Evolutionary conservation across 306 rosid species (phyloP), one percentile per base, ranked within the genome.

Genomic region (Trifolium repens): DNA sequence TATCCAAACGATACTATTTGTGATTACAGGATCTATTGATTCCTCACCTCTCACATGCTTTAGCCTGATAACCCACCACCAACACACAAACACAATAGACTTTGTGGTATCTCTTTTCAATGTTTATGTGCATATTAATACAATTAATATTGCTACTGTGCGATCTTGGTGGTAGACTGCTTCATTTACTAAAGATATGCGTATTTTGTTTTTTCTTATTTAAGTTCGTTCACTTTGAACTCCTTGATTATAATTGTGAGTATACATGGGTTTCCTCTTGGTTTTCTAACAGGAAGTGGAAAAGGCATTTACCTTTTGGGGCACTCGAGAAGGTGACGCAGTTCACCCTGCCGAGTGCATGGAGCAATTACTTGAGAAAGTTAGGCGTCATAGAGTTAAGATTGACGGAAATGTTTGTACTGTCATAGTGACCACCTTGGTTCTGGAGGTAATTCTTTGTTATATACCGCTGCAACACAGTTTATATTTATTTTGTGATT

Each of bases 301-400:
- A 17, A 80, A 78, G 54, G 66, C 96, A 7, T 94, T 94, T 47
- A 49, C 85, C 30, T 94, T 94, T 82, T 94, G 99, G 99, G 97
- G 96, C 54, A 94, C 99, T 61, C 84, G 96, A 15, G 99, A 92
- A 81, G 99, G 96, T 79, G 99, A 94, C 47, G 50, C 89, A 52
- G 91, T 94, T 66, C 97, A 94, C 84, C 99, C 99, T 34, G 97
- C 97, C 3, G 97, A 94, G 75, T 93, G 97, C 80, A 92, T 94
- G 93, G 92, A 94, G 89, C 96, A 94, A 85, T 78, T 94, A 85
- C 97, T 94, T 55, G 98, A 94, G 92, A 94, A 91, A 90, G 98
- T 87, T 69, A 85, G 98, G 87, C 97, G 90, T 42, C 90, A 92
- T 57, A 90, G 93, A 79, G 99, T 94, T 83, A 94, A 94, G 68